Base-by-base conservation (phyloP, 495 filamentous ascomycete genomes). In the Paragyromitra xinjiangensis region DNA sequence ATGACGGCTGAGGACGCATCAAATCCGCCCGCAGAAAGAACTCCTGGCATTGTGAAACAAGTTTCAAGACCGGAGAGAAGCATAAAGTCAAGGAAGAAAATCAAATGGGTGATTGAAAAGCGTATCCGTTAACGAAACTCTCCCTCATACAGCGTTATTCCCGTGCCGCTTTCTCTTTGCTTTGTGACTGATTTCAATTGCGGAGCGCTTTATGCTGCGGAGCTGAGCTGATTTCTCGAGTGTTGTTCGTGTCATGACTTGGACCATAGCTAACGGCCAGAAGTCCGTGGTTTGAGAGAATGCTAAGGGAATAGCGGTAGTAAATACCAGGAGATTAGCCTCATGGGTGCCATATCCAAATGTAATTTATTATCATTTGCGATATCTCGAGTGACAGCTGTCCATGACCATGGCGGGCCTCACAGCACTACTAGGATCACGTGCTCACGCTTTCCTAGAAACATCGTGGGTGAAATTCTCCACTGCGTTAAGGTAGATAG, bases 181-280 rank as follows among this genome's bases (percentile, higher is more conserved):
- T 65, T 29, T 53, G 50, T 42, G 50, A 40, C 65, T 24, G 8
- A 40, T 39, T 56, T 40, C 37, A 64, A 44, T 56, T 63, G 58
- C 42, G 42, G 44, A 51, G 24, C 26, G 53, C 29, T 14, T n/a
- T 37, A 5, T 39, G 26, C 56, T 61, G 56, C 56, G 37, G 29
- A 37, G 51, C 67, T 70, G 67, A 34, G 29, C 69, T 63, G 69
- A 71, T 71, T 71, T 70, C 34, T 50, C 42, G 37, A 61, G 56
- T 39, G 56, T 39, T 61, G 12, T n/a, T 61, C 12, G 29, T 37
- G 56, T 22, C 63, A 66, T 66, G 22, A 53, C 64, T 68, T 37
- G 44, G n/a, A 37, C 19, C 51, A 58, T 42, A 37, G 12, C 26
- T 29, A 37, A 11, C 64, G 64, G 24, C 14, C 26, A 53, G 64